Evolutionary conservation across 148 eudicot species (phyloP), one percentile per base, ranked within the genome.

Genomic region (Rhododendron ovatum): DNA sequence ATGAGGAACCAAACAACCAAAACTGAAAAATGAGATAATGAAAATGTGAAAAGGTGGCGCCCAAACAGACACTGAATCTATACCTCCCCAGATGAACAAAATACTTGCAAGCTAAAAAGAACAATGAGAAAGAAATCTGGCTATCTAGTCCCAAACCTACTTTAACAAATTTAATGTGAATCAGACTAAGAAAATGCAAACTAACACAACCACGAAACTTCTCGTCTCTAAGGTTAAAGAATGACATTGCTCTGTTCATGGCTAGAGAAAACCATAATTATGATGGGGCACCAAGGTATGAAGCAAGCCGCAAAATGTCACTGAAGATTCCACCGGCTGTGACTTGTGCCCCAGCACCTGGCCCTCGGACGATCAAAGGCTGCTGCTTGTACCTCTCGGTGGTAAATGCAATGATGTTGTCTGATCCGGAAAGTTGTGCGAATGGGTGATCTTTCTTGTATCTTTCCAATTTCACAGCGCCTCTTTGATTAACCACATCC

Each of bases 311-410:
- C 88, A 97, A 88, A 18, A 97, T 90, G 89, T 97, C 99, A 76
- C 99, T 94, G 86, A 97, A 97, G 83, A 97, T 94, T 84, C 99
- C 99, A 45, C 98, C 99, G 75, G 99, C 99, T 0, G 99, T 97
- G 41, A 97, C 99, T 88, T 93, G 93, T 3, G 96, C 98, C 7
- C 99, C 99, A 41, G 99, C 99, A 79, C 99, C 99, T 18, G 99
- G 99, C 20, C 99, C 99, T 47, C 99, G 98, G 18, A 97, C 94
- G 33, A 97, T 97, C 26, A 97, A 91, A 74, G 98, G 98, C 80
- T 97, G 98, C 80, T 95, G 90, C 81, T 93, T 92, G 86, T 97
- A 97, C 73, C 99, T 91, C 87, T 90, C 90, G 9, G 98, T 94
- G 65, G 95, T 93, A 89, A 97, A 94, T 6, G 94, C 93, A 45